phyloP scores from a whole-genome alignment of 179 eudicot species.

The Heliamphora pulchella region DNA sequence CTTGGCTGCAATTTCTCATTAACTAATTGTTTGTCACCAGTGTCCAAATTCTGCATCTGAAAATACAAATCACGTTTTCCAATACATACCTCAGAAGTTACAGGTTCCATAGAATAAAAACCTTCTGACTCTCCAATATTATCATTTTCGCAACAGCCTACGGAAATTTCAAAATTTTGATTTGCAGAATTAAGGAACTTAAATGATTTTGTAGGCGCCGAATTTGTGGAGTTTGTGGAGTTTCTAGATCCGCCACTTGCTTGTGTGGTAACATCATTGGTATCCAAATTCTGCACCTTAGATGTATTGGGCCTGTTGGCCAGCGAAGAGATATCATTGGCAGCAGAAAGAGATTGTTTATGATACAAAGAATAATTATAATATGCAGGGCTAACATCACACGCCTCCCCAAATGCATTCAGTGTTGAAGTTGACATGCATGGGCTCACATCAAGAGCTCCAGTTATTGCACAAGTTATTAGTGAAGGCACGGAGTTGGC shows the following conservation, averaged over 20 bases:
- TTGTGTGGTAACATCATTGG: neutral
- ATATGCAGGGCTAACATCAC: conserved; percentile 14
- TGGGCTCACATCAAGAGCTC: conserved; percentile 18
- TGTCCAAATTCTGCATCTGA: conserved; percentile 20
- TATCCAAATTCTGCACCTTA: too few species aligned
- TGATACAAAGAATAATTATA: conserved; percentile 3
- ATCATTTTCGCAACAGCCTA: conserved; percentile 6
- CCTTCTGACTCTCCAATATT: conserved; percentile 13
- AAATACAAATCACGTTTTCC: conserved; percentile 13
- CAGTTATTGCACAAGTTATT: conserved; percentile 11
- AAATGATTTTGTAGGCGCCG: conserved; percentile 4
- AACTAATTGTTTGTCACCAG: conserved; percentile 2
- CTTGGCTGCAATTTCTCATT: conserved; percentile 19
- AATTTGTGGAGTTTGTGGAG: conserved; percentile 11
- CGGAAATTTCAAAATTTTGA: conserved; percentile 14
- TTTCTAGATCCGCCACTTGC: conserved; percentile 11
- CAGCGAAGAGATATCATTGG: neutral
- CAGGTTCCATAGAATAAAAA: conserved; percentile 5
- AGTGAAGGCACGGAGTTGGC: conserved; percentile 15
- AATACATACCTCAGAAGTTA: conserved; percentile 13
- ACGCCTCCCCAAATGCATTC: conserved; percentile 11
- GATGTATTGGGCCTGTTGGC: neutral
- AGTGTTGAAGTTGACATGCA: conserved; percentile 5
- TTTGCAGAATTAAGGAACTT: conserved; percentile 12
- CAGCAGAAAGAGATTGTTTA: conserved; percentile 13